Percentiles rank a stretch among this genome's conserved stretches.
phyloP scores from a whole-genome alignment of 371 early-diverging fungal genomes.

The Zychaea mexicana region DNA sequence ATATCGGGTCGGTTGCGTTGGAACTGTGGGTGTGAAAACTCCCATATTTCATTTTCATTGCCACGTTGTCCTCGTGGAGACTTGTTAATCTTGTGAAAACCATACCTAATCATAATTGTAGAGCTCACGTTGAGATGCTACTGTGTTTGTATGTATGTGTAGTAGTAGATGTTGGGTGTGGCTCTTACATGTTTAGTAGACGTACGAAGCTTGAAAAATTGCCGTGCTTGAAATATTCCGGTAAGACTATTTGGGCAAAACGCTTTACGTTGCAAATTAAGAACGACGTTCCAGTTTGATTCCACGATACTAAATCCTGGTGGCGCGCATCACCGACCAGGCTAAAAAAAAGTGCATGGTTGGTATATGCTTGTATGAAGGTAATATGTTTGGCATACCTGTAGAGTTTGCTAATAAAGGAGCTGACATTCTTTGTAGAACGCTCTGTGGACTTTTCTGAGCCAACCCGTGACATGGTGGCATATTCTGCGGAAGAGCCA shows the following conservation, averaged over 20 bases:
- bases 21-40: slow-evolving; percentile 53
- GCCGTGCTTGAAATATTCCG: slow-evolving; percentile 79
- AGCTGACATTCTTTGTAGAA: slow-evolving; percentile 17
- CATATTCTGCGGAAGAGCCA: slow-evolving; percentile 3
- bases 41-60: slow-evolving; percentile 70
- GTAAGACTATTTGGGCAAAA: slow-evolving; percentile 80
- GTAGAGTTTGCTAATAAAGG: slow-evolving; percentile 30
- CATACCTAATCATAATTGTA: slow-evolving; percentile 46
- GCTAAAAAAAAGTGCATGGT: no score
- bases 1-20: slow-evolving; percentile 52
- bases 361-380: no score
- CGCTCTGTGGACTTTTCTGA: background rate
- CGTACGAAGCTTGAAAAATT: slow-evolving; percentile 83
- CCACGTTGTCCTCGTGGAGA: slow-evolving; percentile 71
- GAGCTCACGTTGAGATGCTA: background rate
- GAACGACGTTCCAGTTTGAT: slow-evolving; percentile 81
- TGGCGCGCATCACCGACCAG: slow-evolving; percentile 77
- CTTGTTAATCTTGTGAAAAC: slow-evolving; percentile 65
- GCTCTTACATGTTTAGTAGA: slow-evolving; percentile 84
- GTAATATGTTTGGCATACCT: slow-evolving; percentile 14
- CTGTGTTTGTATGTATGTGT: background rate
- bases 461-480: background rate
- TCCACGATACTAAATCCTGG: slow-evolving; percentile 82
- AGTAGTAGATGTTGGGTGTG: no score
- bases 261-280: slow-evolving; percentile 83